These are phyloP conservation scores for Carallia pectinifolia DNA, from an alignment of 345 rosid species.

Conservation along the genomic window DNA sequence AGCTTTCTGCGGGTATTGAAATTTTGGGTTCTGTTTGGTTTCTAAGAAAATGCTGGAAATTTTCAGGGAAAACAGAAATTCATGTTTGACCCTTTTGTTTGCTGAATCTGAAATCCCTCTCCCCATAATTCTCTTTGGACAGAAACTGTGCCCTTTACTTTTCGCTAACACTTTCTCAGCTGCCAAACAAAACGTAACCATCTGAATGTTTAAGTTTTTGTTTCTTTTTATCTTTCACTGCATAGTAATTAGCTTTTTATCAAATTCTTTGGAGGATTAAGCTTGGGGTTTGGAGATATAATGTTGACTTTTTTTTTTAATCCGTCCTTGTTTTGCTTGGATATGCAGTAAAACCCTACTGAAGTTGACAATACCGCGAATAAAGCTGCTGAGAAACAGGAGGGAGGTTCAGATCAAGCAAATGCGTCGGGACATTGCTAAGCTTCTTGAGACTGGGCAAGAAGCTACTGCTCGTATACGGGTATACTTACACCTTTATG, in stretches of 20 bases:
- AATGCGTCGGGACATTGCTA: constrained; percentile 91
- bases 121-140: too few species aligned
- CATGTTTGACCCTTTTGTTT: too few species aligned
- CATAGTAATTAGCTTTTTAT: not conserved
- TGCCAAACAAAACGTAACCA: too few species aligned
- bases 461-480: constrained; percentile 98
- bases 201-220: not conserved
- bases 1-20: not conserved
- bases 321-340: not conserved
- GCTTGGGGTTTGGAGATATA: not conserved
- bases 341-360: constrained; percentile 79
- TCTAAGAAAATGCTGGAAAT: constrained; percentile 1
- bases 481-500: constrained; percentile 33
- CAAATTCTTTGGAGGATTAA: not conserved
- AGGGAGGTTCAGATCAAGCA: constrained; percentile 88
- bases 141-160: too few species aligned
- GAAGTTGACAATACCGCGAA: constrained; percentile 76
- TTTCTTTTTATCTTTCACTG: not conserved
- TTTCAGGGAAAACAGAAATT: too few species aligned
- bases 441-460: constrained; percentile 97
- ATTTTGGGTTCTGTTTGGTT: constrained; percentile 2
- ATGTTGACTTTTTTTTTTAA: not conserved
- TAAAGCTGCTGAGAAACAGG: constrained; percentile 83
- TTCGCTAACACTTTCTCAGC: too few species aligned
- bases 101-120: too few species aligned